These are phyloP conservation scores for Melanogaster broomeanus DNA, from an alignment of 768 basidiomycete species.

Conservation along the genomic window DNA sequence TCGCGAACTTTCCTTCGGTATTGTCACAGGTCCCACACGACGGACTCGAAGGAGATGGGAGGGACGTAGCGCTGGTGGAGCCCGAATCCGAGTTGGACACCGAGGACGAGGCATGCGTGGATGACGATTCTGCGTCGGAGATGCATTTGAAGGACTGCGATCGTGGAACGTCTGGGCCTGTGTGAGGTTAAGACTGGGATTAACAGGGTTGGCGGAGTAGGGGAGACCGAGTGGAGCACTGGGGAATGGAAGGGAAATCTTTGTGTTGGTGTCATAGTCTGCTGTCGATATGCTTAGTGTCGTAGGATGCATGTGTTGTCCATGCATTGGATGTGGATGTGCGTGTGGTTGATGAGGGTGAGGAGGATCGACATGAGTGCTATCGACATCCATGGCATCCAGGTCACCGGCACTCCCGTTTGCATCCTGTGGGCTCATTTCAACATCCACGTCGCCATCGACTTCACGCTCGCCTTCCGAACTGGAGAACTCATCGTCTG, in stretches of 20 bases:
- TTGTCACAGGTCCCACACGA: slow-evolving; percentile 4
- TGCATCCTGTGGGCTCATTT: slow-evolving; percentile 31
- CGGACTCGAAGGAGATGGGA: slow-evolving; percentile 25
- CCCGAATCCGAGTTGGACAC: slow-evolving; percentile 18
- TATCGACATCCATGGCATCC: slow-evolving; percentile 29
- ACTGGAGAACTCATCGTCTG: slow-evolving; percentile 28
- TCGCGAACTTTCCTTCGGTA: background rate
- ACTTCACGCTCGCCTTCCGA: slow-evolving; percentile 2
- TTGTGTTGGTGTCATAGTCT: slow-evolving; percentile 8
- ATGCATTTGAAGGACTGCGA: slow-evolving; percentile 33
- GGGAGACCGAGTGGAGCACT: slow-evolving; percentile 15
- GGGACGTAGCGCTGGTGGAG: slow-evolving; percentile 29
- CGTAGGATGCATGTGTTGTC: slow-evolving; percentile 41
- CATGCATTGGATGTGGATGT: background rate
- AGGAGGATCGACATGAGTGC: too few species aligned
- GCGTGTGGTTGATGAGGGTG: background rate
- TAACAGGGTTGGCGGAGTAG: background rate
- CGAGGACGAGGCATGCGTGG: slow-evolving; percentile 24
- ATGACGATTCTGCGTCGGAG: slow-evolving; percentile 24
- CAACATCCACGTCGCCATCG: slow-evolving; percentile 25
- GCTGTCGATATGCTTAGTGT: slow-evolving; percentile 33
- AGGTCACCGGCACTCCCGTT: slow-evolving; percentile 6
- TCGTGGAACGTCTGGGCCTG: slow-evolving; percentile 16
- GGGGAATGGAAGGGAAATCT: slow-evolving; percentile 8
- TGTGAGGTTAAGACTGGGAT: slow-evolving; percentile 6